Evolutionary conservation across 495 filamentous ascomycete species (phyloP), one percentile per base, ranked within the genome.

Genomic region (Talaromyces wortmannii): DNA sequence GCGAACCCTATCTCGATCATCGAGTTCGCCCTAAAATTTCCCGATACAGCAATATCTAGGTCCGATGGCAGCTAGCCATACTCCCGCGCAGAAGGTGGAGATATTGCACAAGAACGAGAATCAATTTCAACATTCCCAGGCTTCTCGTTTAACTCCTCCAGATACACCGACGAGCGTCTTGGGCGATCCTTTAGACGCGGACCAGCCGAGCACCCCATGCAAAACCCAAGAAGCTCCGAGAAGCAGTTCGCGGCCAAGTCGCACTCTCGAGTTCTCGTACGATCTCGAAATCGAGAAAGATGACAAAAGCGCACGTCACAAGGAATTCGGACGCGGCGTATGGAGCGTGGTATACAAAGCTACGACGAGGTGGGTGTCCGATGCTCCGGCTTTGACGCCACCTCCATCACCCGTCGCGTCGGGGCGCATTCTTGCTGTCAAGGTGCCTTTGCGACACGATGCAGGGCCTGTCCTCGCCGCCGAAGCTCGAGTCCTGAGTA

Each of bases 271-370:
- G 5, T 77, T 75, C 49, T 53, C 61, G 6, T 68, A 71, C 15
- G 64, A 69, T 15, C 52, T 77, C 6, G 66, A 77, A 52, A 63
- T 70, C 30, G 64, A 64, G 17, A 58, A 55, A 48, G 69, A 72
- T 45, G 40, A 55, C 53, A 45, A 31, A 8, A 50, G 57, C 16
- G 64, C 65, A 5, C 61, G 57, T 16, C 65, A 57, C 0, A n/a
- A 71, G 13, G 74, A 78, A 58, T 78, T 80, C 36, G 83, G 83
- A 31, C 73, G 66, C 46, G 83, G 83, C 8, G 73, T 73, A 6
- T 86, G 83, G 83, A 87, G 83, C 61, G 75, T 73, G 12, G 83
- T 87, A 10, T 83, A 81, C 64, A 75, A 73, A 51, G 82, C 65
- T n/a, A 56, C 65, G 13, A 63, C 64, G 23, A 53, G 61, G 43